Evolutionary conservation across 306 rosid species (phyloP).

Genomic region (Castanea crenata): DNA sequence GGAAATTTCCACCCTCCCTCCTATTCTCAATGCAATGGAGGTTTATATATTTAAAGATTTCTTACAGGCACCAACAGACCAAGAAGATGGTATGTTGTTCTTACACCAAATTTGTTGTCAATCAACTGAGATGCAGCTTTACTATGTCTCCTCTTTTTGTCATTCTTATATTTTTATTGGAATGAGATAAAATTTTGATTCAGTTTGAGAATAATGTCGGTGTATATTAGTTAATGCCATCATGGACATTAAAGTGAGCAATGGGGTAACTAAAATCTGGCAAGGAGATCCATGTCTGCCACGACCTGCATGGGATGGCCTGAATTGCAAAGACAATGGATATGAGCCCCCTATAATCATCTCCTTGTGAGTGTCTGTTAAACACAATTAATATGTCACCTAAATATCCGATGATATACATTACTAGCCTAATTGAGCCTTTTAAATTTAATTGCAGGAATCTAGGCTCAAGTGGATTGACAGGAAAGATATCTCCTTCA

Average conservation of each 20-base stretch:
- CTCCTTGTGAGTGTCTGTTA: constrained; percentile 36
- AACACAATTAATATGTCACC: background rate
- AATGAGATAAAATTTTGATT: background rate
- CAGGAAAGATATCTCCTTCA: constrained; percentile 27
- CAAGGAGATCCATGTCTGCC: constrained; percentile 59
- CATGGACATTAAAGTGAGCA: constrained; percentile 25
- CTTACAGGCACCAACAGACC: constrained; percentile 30
- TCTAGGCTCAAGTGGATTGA: constrained; percentile 44
- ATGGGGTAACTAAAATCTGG: constrained; percentile 35
- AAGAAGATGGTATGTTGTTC: constrained; percentile 37
- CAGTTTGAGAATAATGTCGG: background rate
- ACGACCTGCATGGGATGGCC: constrained; percentile 40
- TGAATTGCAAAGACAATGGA: constrained; percentile 33
- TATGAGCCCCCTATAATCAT: constrained; percentile 30
- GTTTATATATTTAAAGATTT: constrained; percentile 28
- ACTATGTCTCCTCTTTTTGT: background rate
- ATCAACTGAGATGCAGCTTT: background rate
- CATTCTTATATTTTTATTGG: background rate
- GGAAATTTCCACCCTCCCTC: constrained; percentile 45
- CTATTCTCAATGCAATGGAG: constrained; percentile 61
- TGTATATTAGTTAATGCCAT: constrained; percentile 38
- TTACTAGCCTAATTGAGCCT: background rate
- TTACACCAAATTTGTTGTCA: too few species aligned
- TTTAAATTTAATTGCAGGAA: constrained; percentile 21
- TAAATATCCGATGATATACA: background rate